phyloP scores from a whole-genome alignment of 805 yeast species.

The Barnettozyma sucrosica region DNA sequence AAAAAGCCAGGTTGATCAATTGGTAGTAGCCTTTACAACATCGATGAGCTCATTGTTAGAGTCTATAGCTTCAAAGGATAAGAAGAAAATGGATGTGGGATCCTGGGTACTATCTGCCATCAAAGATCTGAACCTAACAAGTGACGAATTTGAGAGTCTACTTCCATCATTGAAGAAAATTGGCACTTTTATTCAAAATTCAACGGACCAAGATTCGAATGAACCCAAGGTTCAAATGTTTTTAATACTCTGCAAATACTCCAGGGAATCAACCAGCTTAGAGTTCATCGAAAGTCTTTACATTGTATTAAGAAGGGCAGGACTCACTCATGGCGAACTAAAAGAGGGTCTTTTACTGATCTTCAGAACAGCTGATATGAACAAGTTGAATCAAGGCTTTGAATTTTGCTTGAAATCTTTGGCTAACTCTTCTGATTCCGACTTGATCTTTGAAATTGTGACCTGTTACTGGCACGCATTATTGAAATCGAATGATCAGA shows the following conservation, averaged over 20 bases:
- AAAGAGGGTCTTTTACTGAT: constrained; percentile 20
- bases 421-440: constrained; percentile 10
- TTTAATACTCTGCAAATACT: constrained; percentile 23
- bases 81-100: neutral
- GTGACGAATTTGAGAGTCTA: constrained; percentile 9
- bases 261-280: constrained; percentile 13
- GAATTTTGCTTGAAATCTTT: constrained; percentile 18
- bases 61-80: neutral
- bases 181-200: constrained; percentile 11
- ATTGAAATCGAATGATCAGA: constrained; percentile 7
- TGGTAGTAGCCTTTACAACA: constrained; percentile 10
- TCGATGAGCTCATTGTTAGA: constrained; percentile 9
- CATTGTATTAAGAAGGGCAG: constrained; percentile 27
- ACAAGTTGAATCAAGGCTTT: constrained; percentile 15
- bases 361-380: constrained; percentile 7
- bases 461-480: constrained; percentile 10
- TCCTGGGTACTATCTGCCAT: constrained; percentile 31
- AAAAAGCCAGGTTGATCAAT: neutral
- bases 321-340: constrained; percentile 13
- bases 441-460: constrained; percentile 23
- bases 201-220: neutral
- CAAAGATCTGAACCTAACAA: constrained; percentile 16
- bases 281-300: constrained; percentile 32
- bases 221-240: constrained; percentile 26
- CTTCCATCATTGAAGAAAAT: constrained; percentile 9